Percentiles rank a stretch among this genome's conserved stretches.
These are phyloP conservation scores for Emergomyces orientalis DNA, from an alignment of 2,329 filamentous ascomycete species.

Conservation along the genomic window DNA sequence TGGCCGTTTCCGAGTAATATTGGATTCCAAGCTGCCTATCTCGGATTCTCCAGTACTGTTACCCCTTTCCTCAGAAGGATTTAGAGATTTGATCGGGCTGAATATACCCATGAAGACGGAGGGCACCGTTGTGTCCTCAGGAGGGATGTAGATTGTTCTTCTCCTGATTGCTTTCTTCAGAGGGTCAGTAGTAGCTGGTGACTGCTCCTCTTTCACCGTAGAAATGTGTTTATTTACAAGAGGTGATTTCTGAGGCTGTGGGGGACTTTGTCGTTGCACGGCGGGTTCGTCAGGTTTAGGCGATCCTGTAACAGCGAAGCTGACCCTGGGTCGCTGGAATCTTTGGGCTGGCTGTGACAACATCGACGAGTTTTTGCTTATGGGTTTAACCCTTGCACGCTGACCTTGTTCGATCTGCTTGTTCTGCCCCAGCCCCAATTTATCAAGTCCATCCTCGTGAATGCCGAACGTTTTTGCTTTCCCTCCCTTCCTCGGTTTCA, in stretches of 20 bases:
- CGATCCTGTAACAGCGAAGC: slow-evolving; percentile 14
- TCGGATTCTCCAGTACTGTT: slow-evolving; percentile 18
- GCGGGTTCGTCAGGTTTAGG: slow-evolving; percentile 2
- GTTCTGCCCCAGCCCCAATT: slow-evolving; percentile 1
- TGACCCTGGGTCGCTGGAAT: slow-evolving; percentile 28
- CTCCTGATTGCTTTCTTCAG: slow-evolving; percentile 28
- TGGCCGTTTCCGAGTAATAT: slow-evolving; percentile 27
- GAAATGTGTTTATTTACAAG: background rate
- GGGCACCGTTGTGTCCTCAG: slow-evolving; percentile 34
- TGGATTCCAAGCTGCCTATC: slow-evolving; percentile 27
- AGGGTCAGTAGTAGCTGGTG: slow-evolving; percentile 14
- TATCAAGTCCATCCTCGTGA: slow-evolving; percentile 26
- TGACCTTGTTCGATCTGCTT: slow-evolving; percentile 15
- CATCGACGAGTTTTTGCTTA: slow-evolving; percentile 25
- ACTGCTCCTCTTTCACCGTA: slow-evolving; percentile 14
- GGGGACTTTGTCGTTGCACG: background rate
- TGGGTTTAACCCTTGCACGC: background rate
- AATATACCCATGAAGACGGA: slow-evolving; percentile 38
- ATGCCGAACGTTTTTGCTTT: slow-evolving; percentile 28
- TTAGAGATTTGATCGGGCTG: slow-evolving; percentile 30
- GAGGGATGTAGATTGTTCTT: slow-evolving; percentile 35
- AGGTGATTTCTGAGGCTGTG: background rate
- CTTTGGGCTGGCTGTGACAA: slow-evolving; percentile 35
- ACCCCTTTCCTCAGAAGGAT: slow-evolving; percentile 4
- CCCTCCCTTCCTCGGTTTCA: slow-evolving; percentile 24